phyloP scores from a whole-genome alignment of 1,139 yeast species.

The Cylindricascospora bacillispora region DNA sequence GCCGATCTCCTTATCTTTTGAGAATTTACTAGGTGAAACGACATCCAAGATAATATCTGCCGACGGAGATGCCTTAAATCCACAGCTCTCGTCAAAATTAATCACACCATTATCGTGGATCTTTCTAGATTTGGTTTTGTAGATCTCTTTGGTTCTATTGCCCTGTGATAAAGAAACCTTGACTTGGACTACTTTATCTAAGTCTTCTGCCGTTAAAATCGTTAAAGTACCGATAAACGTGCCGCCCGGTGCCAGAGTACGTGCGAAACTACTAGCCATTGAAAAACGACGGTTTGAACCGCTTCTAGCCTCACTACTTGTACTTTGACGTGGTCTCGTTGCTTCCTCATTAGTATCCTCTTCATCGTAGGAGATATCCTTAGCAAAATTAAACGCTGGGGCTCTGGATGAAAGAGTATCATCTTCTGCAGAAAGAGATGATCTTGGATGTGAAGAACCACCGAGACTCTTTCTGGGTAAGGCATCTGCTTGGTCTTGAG shows the following conservation, averaged over 20 bases:
- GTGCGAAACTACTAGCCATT: constrained; percentile 27
- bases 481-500: too few species aligned
- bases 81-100: constrained; percentile 52
- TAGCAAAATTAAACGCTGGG: too few species aligned
- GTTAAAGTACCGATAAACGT: constrained; percentile 44
- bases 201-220: constrained; percentile 30
- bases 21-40: constrained; percentile 60
- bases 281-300: constrained; percentile 15
- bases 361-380: background rate
- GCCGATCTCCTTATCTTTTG: constrained; percentile 57
- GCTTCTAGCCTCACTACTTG: too few species aligned
- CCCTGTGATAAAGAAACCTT: constrained; percentile 40
- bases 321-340: constrained; percentile 6
- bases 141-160: constrained; percentile 44
- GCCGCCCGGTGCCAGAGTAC: constrained; percentile 30
- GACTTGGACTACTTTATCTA: constrained; percentile 34
- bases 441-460: background rate
- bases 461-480: background rate
- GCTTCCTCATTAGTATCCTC: background rate
- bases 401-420: too few species aligned
- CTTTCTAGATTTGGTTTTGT: constrained; percentile 54
- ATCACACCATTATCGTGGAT: constrained; percentile 34
- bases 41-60: constrained; percentile 48
- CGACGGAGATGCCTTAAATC: constrained; percentile 54
- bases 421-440: constrained; percentile 1